These are phyloP conservation scores for Spongispora temasekensis DNA, from an alignment of 1,284 basidiomycete species.

Conservation along the genomic window DNA sequence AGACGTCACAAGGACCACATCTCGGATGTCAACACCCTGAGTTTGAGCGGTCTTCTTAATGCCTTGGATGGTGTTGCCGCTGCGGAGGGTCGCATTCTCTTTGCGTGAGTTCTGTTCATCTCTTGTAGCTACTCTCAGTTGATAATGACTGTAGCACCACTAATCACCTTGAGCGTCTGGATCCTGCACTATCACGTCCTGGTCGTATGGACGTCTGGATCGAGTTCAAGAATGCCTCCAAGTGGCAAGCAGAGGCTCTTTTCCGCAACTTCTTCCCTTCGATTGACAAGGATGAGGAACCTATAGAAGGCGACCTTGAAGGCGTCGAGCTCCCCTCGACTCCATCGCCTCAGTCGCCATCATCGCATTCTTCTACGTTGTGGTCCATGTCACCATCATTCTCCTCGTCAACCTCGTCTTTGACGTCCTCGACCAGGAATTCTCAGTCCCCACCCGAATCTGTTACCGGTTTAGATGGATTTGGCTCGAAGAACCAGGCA, in stretches of 20 bases:
- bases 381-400: conserved; percentile 41
- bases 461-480: conserved; percentile 37
- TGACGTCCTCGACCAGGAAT: conserved; percentile 31
- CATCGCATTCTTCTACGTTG: conserved; percentile 33
- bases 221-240: conserved; percentile 82
- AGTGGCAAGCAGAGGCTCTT: conserved; percentile 78
- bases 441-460: conserved; percentile 31
- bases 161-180: conserved; percentile 81
- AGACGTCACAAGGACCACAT: conserved; percentile 57
- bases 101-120: conserved; percentile 57
- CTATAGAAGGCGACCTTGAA: conserved; percentile 51
- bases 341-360: conserved; percentile 34
- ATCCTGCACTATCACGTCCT: conserved; percentile 81
- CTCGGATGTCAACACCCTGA: conserved; percentile 78
- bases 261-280: conserved; percentile 88
- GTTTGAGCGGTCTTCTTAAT: conserved; percentile 78
- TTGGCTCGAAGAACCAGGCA: conserved; percentile 58
- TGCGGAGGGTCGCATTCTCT: conserved; percentile 78
- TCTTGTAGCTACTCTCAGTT: neutral
- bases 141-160: conserved; percentile 54
- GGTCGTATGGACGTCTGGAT: conserved; percentile 91
- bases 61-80: conserved; percentile 87
- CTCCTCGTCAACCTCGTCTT: conserved; percentile 36
- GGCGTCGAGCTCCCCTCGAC: conserved; percentile 48
- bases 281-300: conserved; percentile 50